These are phyloP conservation scores for Magnusiomyces tetraspermus DNA, from an alignment of 1,139 yeast genomes.

Conservation along the genomic window DNA sequence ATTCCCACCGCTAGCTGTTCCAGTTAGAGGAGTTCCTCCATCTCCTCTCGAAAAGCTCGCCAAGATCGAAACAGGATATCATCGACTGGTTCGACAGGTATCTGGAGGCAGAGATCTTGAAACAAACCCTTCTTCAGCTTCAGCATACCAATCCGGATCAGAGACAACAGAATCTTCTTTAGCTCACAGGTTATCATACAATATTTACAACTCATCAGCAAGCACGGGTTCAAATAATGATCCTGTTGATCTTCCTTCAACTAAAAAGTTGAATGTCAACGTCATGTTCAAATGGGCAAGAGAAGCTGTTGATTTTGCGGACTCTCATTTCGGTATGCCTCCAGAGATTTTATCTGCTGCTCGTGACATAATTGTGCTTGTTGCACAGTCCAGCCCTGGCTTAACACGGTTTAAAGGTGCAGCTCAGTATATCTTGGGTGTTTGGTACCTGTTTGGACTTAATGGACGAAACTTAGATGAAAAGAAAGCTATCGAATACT, in stretches of 20 bases:
- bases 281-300: conserved; percentile 36
- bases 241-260: conserved; percentile 27
- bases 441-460: conserved; percentile 28
- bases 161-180: not conserved
- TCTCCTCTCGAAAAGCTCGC: conserved; percentile 24
- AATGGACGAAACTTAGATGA: conserved; percentile 19
- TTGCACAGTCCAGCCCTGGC: conserved; percentile 18
- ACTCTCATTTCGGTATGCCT: conserved; percentile 29
- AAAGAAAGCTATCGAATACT: conserved; percentile 24
- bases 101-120: conserved; percentile 13
- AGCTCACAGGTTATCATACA: conserved; percentile 1
- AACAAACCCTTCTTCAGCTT: not conserved
- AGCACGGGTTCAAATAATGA: conserved; percentile 12
- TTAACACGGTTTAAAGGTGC: conserved; percentile 24
- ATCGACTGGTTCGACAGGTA: conserved; percentile 18
- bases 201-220: not conserved
- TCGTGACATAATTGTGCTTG: conserved; percentile 21
- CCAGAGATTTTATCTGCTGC: conserved; percentile 23
- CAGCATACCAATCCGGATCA: not conserved
- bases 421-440: conserved; percentile 27
- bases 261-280: conserved; percentile 17
- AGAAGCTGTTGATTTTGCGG: conserved; percentile 31
- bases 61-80: conserved; percentile 22
- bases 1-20: conserved; percentile 26
- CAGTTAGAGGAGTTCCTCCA: conserved; percentile 26